phyloP scores from a whole-genome alignment of 2,329 filamentous ascomycete genomes.

The Leptographium procerum region DNA sequence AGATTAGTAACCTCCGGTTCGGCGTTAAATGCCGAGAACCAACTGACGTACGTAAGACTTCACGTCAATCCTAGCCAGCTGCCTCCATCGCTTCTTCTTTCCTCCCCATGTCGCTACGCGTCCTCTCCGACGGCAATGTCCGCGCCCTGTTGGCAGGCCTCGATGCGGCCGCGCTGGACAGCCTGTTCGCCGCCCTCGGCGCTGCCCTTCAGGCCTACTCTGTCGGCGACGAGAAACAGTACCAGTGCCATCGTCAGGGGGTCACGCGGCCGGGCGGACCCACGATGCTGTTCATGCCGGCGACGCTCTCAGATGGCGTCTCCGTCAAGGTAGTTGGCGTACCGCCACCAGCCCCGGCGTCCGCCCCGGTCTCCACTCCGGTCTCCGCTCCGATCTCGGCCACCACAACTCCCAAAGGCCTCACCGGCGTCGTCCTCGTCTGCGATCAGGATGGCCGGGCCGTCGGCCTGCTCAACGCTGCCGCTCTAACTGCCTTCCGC shows the following conservation, averaged over 20 bases:
- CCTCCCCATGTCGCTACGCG: constrained; percentile 21
- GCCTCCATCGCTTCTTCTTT: too few species aligned
- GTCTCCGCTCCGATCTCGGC: not conserved
- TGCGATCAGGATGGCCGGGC: constrained; percentile 46
- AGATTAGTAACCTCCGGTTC: not conserved
- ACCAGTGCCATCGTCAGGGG: constrained; percentile 50
- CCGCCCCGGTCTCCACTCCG: not conserved
- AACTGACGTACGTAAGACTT: too few species aligned
- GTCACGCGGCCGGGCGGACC: constrained; percentile 49
- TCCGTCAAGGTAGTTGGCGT: constrained; percentile 52
- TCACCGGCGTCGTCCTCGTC: constrained; percentile 42
- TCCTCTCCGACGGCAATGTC: constrained; percentile 46
- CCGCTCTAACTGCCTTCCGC: constrained; percentile 58
- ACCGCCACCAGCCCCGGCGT: constrained; percentile 11
- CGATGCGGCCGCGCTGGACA: constrained; percentile 41
- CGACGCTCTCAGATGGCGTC: constrained; percentile 44
- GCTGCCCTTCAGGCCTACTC: constrained; percentile 55
- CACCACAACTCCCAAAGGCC: constrained; percentile 21
- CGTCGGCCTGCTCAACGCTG: constrained; percentile 53
- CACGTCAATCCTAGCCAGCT: not conserved
- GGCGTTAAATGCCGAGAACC: too few species aligned
- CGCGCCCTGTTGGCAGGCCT: constrained; percentile 42
- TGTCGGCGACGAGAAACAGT: constrained; percentile 46
- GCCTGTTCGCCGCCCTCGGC: constrained; percentile 45
- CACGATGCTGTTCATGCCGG: constrained; percentile 57